phyloP scores from a whole-genome alignment of 202 grass and related monocot species.

The Schoenoplectus tabernaemontani region DNA sequence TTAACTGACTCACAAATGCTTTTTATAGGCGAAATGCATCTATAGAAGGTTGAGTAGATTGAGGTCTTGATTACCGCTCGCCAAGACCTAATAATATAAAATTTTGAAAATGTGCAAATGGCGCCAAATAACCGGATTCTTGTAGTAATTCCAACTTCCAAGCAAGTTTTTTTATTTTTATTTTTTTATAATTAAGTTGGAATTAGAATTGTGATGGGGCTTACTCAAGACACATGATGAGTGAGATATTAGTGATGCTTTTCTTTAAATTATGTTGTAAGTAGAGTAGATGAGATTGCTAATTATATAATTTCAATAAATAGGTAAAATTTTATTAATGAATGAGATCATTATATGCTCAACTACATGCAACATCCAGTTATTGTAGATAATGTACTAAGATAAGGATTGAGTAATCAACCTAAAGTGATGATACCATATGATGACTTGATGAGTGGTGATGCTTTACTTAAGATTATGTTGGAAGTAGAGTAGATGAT shows the following conservation, averaged over 20 bases:
- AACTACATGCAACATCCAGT: too few relatives aligned
- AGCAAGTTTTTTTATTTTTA: too few relatives aligned
- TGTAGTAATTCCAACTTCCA: not conserved
- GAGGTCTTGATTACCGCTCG: not conserved
- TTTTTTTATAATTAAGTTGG: not conserved
- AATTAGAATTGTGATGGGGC: not conserved
- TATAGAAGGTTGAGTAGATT: not conserved
- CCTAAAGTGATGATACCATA: too few relatives aligned
- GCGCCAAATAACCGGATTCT: constrained; percentile 7
- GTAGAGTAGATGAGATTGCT: not conserved
- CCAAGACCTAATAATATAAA: not conserved
- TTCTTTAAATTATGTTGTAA: not conserved
- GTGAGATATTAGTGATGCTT: not conserved
- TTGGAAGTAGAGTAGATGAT: too few relatives aligned
- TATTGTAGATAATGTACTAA: too few relatives aligned
- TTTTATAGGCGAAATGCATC: constrained; percentile 22
- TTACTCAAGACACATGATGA: not conserved
- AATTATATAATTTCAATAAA: not conserved
- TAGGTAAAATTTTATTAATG: not conserved
- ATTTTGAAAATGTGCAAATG: constrained; percentile 21
- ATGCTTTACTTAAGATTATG: too few relatives aligned
- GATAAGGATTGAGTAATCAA: too few relatives aligned
- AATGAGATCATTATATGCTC: not conserved
- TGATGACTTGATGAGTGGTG: too few relatives aligned
- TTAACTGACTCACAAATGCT: not conserved